Conservation (phyloP, 768 basidiomycete species). For the Pulveroboletus sp. region DNA sequence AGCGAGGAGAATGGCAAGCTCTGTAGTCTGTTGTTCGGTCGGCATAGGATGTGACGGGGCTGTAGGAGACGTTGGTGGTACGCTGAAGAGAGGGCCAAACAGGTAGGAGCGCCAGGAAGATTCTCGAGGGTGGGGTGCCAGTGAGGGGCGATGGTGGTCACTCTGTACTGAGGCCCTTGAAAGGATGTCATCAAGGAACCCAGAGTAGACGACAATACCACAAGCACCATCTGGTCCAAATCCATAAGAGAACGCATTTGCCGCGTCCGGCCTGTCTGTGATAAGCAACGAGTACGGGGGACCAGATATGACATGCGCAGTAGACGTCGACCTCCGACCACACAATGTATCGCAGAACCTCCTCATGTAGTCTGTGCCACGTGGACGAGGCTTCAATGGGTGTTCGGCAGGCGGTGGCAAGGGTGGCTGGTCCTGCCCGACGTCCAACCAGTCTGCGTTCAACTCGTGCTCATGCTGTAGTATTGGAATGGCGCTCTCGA, state of each 20-base stretch:
- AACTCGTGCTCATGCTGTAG: slow-evolving; percentile 56
- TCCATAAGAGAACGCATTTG: slow-evolving; percentile 94
- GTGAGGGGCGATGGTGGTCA: slow-evolving; percentile 23
- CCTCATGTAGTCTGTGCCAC: slow-evolving; percentile 69
- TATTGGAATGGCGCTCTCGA: slow-evolving; percentile 71
- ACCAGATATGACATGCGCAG: slow-evolving; percentile 60
- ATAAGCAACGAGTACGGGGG: slow-evolving; percentile 88
- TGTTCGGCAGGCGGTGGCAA: slow-evolving; percentile 78
- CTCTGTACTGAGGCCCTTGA: slow-evolving; percentile 32
- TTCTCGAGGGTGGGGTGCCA: slow-evolving; percentile 16
- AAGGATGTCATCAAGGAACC: slow-evolving; percentile 86
- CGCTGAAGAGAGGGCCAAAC: slow-evolving; percentile 39
- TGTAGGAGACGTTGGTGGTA: slow-evolving; percentile 30
- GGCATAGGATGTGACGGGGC: slow-evolving; percentile 46
- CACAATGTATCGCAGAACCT: slow-evolving; percentile 47
- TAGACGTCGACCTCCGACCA: slow-evolving; percentile 37
- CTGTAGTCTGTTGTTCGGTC: slow-evolving; percentile 76
- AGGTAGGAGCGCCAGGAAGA: slow-evolving; percentile 46
- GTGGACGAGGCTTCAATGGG: slow-evolving; percentile 78
- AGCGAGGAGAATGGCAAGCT: slow-evolving; percentile 85
- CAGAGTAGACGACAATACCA: slow-evolving; percentile 92
- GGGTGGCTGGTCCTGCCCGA: slow-evolving; percentile 46
- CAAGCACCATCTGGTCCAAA: slow-evolving; percentile 90
- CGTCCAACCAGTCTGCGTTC: slow-evolving; percentile 52
- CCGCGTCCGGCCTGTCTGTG: slow-evolving; percentile 77